Base-by-base conservation (phyloP, 176 grass and related monocot species). In the Oryza punctata region DNA sequence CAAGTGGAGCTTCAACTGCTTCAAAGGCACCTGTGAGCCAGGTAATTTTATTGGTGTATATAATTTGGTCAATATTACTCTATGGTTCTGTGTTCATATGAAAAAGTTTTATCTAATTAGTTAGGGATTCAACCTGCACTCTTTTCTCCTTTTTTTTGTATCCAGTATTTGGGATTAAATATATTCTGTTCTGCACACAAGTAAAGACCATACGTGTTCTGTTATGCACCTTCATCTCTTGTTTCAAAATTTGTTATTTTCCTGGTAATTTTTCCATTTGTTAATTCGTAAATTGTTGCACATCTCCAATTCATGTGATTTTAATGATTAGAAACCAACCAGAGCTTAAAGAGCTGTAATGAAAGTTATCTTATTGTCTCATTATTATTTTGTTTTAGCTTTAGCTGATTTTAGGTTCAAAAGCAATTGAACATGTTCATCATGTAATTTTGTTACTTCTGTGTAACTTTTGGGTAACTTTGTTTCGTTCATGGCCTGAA, bases 1-100 rank as follows among this genome's bases (percentile, higher is more conserved):
- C 91, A 47, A 94, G 89, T 92, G 91, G 91, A 52, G 40, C 89
- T 88, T 94, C 89, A 29, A 78, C 85, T 90, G 49, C 76, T 65
- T 83, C 78, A 30, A 91, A 91, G 80, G 61, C 89, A 25, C 89
- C 94, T 73, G 77, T 33, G 15, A 73, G 38, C 63, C 88, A 68
- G 77, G 91, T 93, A 33, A 85, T 63, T 63, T 67, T 57, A 5
- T 78, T 50, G 11, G n/a, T 6, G 8, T 24, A 45, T 78, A 49
- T 45, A 7, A 54, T 83, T 63, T 0, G 16, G 2, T 44, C 32
- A 33, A 33, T 33, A 33, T 5, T 33, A 29, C 32, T 33, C 32
- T 33, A 4, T 4, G 5, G 0, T 3, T 33, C 32, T 25, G 3
- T 9, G 32, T 73, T 78, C 0, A 24, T 30, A 43, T 1, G 1